Percentiles rank a stretch among this genome's conserved stretches.
Conservation (phyloP, 1,139 yeast species). For the Kodamaea derodonti region DNA sequence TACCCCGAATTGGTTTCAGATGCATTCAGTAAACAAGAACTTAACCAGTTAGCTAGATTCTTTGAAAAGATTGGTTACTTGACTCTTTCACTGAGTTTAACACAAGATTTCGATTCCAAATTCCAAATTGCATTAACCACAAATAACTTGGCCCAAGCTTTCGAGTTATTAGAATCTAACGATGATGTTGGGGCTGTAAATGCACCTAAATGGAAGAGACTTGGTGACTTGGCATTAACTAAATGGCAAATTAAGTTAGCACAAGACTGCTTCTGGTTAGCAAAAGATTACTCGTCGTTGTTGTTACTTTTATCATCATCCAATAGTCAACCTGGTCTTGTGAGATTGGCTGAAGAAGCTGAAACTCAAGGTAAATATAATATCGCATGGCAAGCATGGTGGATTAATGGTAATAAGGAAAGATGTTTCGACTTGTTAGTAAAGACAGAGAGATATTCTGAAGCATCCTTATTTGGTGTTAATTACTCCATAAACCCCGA, state of each 20-base stretch:
- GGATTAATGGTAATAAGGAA: slow-evolving; percentile 74
- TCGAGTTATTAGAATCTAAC: slow-evolving; percentile 57
- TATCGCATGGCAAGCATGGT: slow-evolving; percentile 87
- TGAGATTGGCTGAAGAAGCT: slow-evolving; percentile 60
- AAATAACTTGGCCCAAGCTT: slow-evolving; percentile 67
- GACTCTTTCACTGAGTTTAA: slow-evolving; percentile 75
- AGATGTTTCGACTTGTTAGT: slow-evolving; percentile 65
- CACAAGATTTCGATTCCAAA: slow-evolving; percentile 82
- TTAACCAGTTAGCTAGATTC: slow-evolving; percentile 82
- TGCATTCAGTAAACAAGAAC: slow-evolving; percentile 63
- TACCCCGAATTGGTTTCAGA: slow-evolving; percentile 32
- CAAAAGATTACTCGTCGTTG: slow-evolving; percentile 79
- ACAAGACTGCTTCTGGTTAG: slow-evolving; percentile 71
- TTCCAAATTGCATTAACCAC: slow-evolving; percentile 72
- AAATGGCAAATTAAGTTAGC: slow-evolving; percentile 83
- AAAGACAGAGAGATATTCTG: slow-evolving; percentile 70
- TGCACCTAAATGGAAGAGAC: slow-evolving; percentile 73
- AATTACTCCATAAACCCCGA: slow-evolving; percentile 61
- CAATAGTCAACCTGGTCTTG: slow-evolving; percentile 60
- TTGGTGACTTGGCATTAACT: slow-evolving; percentile 82
- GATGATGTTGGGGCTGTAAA: slow-evolving; percentile 32
- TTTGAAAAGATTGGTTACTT: slow-evolving; percentile 88
- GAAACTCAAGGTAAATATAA: slow-evolving; percentile 74
- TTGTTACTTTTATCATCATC: slow-evolving; percentile 80
- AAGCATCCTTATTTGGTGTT: slow-evolving; percentile 77